Evolutionary conservation across 352 stramenopile species (phyloP), one percentile per base, ranked within the genome.

Genomic region (Phytopythium vexans): DNA sequence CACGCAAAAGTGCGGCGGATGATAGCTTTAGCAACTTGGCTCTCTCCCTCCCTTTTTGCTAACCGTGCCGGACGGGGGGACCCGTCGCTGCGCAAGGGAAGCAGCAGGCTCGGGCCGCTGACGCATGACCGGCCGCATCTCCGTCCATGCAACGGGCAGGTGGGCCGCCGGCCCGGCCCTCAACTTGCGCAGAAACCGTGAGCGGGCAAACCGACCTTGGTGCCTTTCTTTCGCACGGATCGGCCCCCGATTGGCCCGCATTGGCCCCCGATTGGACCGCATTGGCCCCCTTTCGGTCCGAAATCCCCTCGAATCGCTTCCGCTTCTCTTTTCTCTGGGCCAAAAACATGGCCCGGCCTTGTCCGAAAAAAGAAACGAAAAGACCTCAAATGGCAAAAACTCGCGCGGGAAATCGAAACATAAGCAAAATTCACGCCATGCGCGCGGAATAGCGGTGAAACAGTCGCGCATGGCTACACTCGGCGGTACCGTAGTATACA

Each of bases 131-230:
- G 45, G 45, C 45, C 45, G 33, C 45, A 45, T 49, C 51, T 15
- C 41, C 33, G 41, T 50, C 41, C 34, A 50, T 57, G 41, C 51
- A 50, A 21, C 47, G 35, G 46, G 46, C 46, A 52, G 46, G 15
- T 42, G 32, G 46, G 33, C 12, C 33, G 34, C 34, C 47, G 41
- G 15, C 38, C 52, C 39, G 41, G 15, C 38, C 52, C 39, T 43
- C 52, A 58, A 58, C 34, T 52, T 58, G 52, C 42, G 37, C 52
- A 58, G 11, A 58, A 49, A 58, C 8, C 52, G 52, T 12, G 41
- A 58, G 32, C 40, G 42, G 34, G 10, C 10, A 53, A 43, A 35
- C 21, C 21, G 21, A 27, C 21, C 21, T 1, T 27, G 4, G 15
- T 48, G 35, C 42, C 43, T 49, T 42, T 49, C 41, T 56, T 38